phyloP scores from a whole-genome alignment of 371 early-diverging fungal species.

The Apophysomyces elegans region DNA sequence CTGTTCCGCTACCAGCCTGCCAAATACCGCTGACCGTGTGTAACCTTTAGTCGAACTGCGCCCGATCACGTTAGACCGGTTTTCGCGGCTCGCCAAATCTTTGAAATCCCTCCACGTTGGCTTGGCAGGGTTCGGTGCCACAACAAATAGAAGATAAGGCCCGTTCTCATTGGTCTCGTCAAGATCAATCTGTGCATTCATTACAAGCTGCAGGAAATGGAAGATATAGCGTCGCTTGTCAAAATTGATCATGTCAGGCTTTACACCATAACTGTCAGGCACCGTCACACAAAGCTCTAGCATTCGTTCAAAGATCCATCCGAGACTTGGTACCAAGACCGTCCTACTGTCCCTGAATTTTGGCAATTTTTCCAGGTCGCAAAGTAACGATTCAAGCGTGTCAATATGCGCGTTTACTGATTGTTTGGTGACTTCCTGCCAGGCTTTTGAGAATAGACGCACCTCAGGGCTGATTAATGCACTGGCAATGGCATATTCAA shows the following conservation, averaged over 20 bases:
- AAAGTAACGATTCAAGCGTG: constrained; percentile 55
- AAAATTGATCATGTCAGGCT: constrained; percentile 62
- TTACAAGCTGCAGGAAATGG: constrained; percentile 64
- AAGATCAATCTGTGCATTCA: constrained; percentile 42
- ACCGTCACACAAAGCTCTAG: constrained; percentile 48
- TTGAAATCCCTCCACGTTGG: constrained; percentile 41
- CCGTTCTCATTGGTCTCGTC: constrained; percentile 15
- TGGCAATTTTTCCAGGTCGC: constrained; percentile 1
- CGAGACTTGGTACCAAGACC: constrained; percentile 51
- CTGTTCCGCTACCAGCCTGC: constrained; percentile 65
- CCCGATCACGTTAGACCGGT: constrained; percentile 30
- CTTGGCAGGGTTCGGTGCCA: constrained; percentile 27
- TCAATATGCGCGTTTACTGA: constrained; percentile 59
- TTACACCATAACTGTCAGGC: constrained; percentile 49
- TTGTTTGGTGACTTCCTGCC: constrained; percentile 64
- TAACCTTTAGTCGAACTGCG: constrained; percentile 27
- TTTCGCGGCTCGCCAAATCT: constrained; percentile 46
- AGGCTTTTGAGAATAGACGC: constrained; percentile 67
- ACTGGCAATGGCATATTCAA: constrained; percentile 76
- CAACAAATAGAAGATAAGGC: constrained; percentile 25
- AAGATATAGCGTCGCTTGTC: constrained; percentile 73
- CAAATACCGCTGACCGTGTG: constrained; percentile 44
- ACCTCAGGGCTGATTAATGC: constrained; percentile 83
- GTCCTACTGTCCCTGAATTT: constrained; percentile 5
- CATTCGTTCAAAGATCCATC: constrained; percentile 62